phyloP scores from a whole-genome alignment of 768 basidiomycete species.

The Crucibulum laeve region DNA sequence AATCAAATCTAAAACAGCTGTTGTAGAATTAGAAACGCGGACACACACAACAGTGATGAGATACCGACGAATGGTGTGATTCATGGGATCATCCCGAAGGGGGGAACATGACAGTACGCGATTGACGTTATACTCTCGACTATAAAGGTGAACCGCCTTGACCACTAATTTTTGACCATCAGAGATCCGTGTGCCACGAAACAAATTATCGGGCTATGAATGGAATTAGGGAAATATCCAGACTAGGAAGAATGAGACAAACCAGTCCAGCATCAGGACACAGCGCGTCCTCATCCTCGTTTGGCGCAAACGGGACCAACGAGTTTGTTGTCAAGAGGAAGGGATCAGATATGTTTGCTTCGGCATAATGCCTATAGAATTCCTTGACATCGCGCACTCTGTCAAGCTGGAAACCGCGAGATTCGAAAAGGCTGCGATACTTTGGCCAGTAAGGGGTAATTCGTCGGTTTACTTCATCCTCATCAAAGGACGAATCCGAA shows the following conservation, averaged over 20 bases:
- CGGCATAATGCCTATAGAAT: conserved; percentile 36
- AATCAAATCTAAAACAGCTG: conserved; percentile 66
- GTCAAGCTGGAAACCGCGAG: conserved; percentile 59
- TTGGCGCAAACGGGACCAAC: conserved; percentile 1
- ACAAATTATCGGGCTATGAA: conserved; percentile 66
- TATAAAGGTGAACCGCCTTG: conserved; percentile 62
- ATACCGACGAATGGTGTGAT: conserved; percentile 71
- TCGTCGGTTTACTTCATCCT: conserved; percentile 59
- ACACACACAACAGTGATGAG: conserved; percentile 3
- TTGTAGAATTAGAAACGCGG: conserved; percentile 1
- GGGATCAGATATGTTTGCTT: not conserved
- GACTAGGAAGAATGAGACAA: conserved; percentile 18
- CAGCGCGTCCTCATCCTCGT: conserved; percentile 50
- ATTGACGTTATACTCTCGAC: conserved; percentile 61
- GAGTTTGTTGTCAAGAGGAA: not conserved
- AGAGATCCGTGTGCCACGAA: conserved; percentile 53
- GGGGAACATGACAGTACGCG: conserved; percentile 49
- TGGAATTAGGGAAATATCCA: conserved; percentile 6
- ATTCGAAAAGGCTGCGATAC: conserved; percentile 42
- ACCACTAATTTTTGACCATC: conserved; percentile 55
- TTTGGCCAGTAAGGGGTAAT: conserved; percentile 58
- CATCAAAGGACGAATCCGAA: conserved; percentile 48
- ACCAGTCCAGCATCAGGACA: conserved; percentile 74
- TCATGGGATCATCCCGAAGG: conserved; percentile 56
- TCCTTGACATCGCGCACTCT: conserved; percentile 65